These are phyloP conservation scores for Melanogaster broomeanus DNA, from an alignment of 768 basidiomycete species.

Conservation along the genomic window DNA sequence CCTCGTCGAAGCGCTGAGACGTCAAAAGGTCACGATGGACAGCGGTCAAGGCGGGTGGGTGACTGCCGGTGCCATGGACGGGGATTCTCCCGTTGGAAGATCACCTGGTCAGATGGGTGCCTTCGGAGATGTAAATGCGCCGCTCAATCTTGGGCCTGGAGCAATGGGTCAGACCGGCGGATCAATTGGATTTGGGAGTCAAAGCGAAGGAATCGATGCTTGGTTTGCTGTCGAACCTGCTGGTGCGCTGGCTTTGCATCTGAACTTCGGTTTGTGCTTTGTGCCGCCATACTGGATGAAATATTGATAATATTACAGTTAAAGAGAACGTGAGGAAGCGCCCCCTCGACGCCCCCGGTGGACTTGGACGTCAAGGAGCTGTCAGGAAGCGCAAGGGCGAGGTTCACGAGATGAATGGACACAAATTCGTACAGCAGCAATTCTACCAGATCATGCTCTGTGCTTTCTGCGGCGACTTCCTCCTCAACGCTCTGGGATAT, in stretches of 20 bases:
- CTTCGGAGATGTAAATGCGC: slow-evolving; percentile 46
- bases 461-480: slow-evolving; percentile 96
- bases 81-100: slow-evolving; percentile 49
- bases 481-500: slow-evolving; percentile 96
- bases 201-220: slow-evolving; percentile 83
- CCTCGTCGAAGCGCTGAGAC: slow-evolving; percentile 87
- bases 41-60: slow-evolving; percentile 92
- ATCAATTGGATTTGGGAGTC: slow-evolving; percentile 19
- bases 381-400: slow-evolving; percentile 97
- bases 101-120: slow-evolving; percentile 52
- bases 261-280: slow-evolving; percentile 84
- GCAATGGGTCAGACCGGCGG: slow-evolving; percentile 30
- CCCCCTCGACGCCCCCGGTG: slow-evolving; percentile 87
- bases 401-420: slow-evolving; percentile 99
- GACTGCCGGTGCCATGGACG: slow-evolving; percentile 87
- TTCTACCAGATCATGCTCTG: slow-evolving; percentile 99
- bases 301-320: slow-evolving; percentile 50
- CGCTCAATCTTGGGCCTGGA: slow-evolving; percentile 39
- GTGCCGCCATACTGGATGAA: background rate
- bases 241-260: slow-evolving; percentile 83
- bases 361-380: slow-evolving; percentile 96
- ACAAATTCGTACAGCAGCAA: slow-evolving; percentile 95
- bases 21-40: slow-evolving; percentile 90
- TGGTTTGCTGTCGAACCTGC: slow-evolving; percentile 99
- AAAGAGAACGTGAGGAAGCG: slow-evolving; percentile 98